Percentiles rank a stretch among this genome's conserved stretches.
Evolutionary conservation across 2,329 filamentous ascomycete species (phyloP).

Genomic region (Verticillium longisporum): DNA sequence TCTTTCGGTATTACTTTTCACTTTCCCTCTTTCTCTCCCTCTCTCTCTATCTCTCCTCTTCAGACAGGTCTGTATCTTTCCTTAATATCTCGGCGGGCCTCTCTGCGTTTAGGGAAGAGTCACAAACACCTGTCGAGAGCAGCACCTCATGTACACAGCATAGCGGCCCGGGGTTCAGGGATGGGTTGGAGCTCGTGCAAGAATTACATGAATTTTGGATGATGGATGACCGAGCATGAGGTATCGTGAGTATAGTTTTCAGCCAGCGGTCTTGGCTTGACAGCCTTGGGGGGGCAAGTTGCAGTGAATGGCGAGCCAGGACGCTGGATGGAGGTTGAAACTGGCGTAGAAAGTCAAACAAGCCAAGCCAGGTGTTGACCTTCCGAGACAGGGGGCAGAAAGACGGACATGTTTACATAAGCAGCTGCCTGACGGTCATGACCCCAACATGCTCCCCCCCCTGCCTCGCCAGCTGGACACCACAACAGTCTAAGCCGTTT

Average conservation of each 20-base stretch:
- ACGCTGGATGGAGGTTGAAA: neutral
- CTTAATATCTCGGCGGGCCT: neutral
- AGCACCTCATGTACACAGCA: neutral
- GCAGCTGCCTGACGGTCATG: neutral
- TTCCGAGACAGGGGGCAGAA: neutral
- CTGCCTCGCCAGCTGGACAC: neutral
- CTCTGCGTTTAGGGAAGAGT: neutral
- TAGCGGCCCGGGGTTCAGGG: neutral
- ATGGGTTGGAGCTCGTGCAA: neutral
- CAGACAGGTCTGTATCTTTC: neutral
- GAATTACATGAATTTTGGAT: neutral
- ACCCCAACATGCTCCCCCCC: neutral
- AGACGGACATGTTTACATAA: neutral
- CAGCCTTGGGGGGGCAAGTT: neutral
- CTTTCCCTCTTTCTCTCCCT: neutral
- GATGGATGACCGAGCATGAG: neutral
- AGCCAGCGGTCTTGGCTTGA: too few species aligned
- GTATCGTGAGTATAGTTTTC: neutral
- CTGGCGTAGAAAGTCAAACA: neutral
- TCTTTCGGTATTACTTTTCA: too few species aligned
- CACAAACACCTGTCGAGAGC: neutral
- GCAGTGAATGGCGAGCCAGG: neutral
- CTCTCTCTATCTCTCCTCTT: neutral
- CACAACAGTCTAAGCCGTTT: neutral
- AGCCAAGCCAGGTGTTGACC: neutral